Base-by-base conservation (phyloP, 192 early-diverging fungal genomes). In the Endogone sp. region DNA sequence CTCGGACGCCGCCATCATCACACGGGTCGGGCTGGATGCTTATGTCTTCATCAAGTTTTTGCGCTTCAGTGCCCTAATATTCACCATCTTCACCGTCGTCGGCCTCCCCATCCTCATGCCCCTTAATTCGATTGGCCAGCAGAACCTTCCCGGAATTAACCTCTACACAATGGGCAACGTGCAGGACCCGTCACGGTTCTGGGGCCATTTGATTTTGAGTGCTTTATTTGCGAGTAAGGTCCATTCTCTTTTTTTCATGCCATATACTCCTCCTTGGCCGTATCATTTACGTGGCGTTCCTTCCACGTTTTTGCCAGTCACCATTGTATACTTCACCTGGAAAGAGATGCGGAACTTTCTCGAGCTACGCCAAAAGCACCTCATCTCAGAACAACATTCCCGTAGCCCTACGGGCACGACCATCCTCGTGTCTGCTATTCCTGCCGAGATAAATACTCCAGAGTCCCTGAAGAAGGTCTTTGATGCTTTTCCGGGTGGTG, bases 41-140 rank as follows among this genome's bases (percentile, higher is more conserved):
- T 96, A 88, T 70, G 91, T 93, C 83, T 86, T 90, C 66, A 66
- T 96, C 56, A 85, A 86, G 26, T 91, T 90, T 61, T 82, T 92
- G 44, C 83, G 88, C 24, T 78, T 86, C 57, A 83, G 86, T 60
- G 83, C 89, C 31, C 78, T 86, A 0, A 74, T 93, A 56, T 95
- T 95, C 73, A 32, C 62, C 21, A 69, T 81, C 3, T 82, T 89
- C 63, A 73, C 82, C 3, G 27, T 92, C 0, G 56, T 92, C 4
- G 82, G 84, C 2, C 65, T 84, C 4, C 80, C 75, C 0, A 77
- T 89, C 24, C 76, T 96, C 9, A 71, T 95, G 16, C 93, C 95
- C 13, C 61, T 94, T 10, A 92, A 95, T 67, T 75, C 80, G 3
- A 69, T 79, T n/a, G 82, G 86, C 16, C 82, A 87, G 3, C 44